Evolutionary conservation across 257 asterid genomes (phyloP).

Genomic region (Solanum piurae): DNA sequence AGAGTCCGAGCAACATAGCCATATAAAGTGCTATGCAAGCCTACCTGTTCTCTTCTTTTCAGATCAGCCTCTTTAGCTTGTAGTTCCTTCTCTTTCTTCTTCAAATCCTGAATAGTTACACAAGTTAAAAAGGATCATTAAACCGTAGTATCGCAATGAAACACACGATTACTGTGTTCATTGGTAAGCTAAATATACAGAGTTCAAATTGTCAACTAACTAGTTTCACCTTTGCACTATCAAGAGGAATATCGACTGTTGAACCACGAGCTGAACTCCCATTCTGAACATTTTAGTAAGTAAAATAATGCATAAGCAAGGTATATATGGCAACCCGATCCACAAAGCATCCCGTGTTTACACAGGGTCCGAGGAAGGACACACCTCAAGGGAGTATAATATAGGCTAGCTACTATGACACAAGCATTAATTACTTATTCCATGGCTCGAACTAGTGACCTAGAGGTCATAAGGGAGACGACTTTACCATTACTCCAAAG

Average conservation of each 20-base stretch:
- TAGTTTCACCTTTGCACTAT: slow-evolving; percentile 37
- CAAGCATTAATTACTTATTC: not conserved
- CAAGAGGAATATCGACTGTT: slow-evolving; percentile 76
- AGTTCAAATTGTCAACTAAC: not conserved
- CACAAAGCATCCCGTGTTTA: not conserved
- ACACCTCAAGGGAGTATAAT: not conserved
- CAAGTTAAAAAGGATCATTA: not conserved
- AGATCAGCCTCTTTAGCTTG: slow-evolving; percentile 79
- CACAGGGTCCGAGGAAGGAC: not conserved
- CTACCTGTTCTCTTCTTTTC: slow-evolving; percentile 72
- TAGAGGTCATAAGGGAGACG: not conserved
- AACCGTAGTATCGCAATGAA: not conserved
- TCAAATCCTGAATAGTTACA: slow-evolving; percentile 42
- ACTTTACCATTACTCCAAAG: not conserved
- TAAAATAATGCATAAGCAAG: slow-evolving; percentile 1
- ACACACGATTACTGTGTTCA: not conserved
- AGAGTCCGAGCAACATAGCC: not conserved
- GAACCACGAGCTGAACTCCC: slow-evolving; percentile 55
- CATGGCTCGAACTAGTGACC: not conserved
- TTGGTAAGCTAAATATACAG: not conserved
- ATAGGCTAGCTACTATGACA: not conserved
- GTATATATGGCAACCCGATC: not conserved
- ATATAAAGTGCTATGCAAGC: not conserved
- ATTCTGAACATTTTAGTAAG: slow-evolving; percentile 39
- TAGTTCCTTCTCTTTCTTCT: slow-evolving; percentile 62